Evolutionary conservation across 2,329 filamentous ascomycete genomes (phyloP).

Genomic region (Epichloe typhina): DNA sequence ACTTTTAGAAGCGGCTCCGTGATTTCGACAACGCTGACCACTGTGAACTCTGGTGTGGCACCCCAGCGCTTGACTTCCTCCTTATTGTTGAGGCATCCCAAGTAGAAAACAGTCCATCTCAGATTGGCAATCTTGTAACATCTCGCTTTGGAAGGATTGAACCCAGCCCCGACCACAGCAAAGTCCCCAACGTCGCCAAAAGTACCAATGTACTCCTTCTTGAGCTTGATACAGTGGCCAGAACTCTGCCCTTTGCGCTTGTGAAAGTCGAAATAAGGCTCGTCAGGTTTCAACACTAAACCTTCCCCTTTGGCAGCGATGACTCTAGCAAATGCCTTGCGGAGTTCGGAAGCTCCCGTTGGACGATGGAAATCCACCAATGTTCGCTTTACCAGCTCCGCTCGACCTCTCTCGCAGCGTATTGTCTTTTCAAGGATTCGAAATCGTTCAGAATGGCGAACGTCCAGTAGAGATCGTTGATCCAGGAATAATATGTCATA

Average conservation of each 20-base stretch:
- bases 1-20: constrained; percentile 35
- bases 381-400: constrained; percentile 53
- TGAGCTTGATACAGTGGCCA: constrained; percentile 63
- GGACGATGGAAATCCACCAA: constrained; percentile 50
- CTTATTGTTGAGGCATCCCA: constrained; percentile 64
- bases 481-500: constrained; percentile 45
- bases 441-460: constrained; percentile 46
- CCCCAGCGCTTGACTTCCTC: constrained; percentile 38
- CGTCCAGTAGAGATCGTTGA: constrained; percentile 34
- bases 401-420: constrained; percentile 40
- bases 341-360: constrained; percentile 40
- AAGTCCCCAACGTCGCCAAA: constrained; percentile 79
- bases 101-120: constrained; percentile 67
- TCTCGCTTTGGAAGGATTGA: constrained; percentile 49
- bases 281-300: constrained; percentile 66
- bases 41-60: constrained; percentile 45
- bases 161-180: constrained; percentile 62
- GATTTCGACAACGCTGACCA: constrained; percentile 52
- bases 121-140: constrained; percentile 39
- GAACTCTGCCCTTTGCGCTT: constrained; percentile 22
- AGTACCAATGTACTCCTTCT: constrained; percentile 68
- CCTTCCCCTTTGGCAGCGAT: constrained; percentile 62
- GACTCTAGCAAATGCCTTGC: constrained; percentile 51
- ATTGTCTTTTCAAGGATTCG: constrained; percentile 44
- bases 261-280: constrained; percentile 57